Conservation (phyloP, 371 early-diverging fungal species). For the Cokeromyces recurvatus region DNA sequence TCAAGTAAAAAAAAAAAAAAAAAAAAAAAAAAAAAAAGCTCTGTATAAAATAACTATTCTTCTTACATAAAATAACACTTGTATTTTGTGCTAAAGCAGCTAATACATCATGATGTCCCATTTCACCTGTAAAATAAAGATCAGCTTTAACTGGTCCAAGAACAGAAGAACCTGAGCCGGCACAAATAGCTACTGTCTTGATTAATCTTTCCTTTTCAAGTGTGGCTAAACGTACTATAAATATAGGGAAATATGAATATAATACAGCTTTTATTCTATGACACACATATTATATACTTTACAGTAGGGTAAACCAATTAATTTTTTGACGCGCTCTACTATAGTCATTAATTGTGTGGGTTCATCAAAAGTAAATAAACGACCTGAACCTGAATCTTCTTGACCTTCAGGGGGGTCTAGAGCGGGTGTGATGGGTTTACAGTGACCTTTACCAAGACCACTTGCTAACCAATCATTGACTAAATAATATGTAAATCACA, state of each 20-base stretch:
- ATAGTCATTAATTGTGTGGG: conserved; percentile 54
- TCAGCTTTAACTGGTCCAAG: conserved; percentile 54
- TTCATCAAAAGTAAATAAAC: conserved; percentile 61
- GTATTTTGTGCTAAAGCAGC: conserved; percentile 69
- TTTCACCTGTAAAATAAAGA: conserved; percentile 92
- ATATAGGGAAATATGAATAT: too few relatives aligned
- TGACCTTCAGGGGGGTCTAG: conserved; percentile 60
- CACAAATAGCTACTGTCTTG: conserved; percentile 87
- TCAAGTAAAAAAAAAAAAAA: too few relatives aligned
- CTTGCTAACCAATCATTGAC: conserved; percentile 85
- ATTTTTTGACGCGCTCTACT: conserved; percentile 60
- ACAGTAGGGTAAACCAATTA: conserved; percentile 61
- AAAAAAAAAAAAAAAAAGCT: too few relatives aligned
- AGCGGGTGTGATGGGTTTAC: conserved; percentile 49
- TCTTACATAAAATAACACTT: conserved; percentile 83
- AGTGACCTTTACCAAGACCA: conserved; percentile 54
- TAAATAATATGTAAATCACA: conserved; percentile 11
- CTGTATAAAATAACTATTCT: too few relatives aligned
- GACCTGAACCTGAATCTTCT: conserved; percentile 69
- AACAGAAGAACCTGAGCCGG: conserved; percentile 83
- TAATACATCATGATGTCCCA: conserved; percentile 91
- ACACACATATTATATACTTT: not conserved
- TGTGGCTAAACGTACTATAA: conserved; percentile 71
- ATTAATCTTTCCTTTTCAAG: conserved; percentile 50
- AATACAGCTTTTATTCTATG: too few relatives aligned